Percentiles rank a stretch among this genome's conserved stretches.
Evolutionary conservation across 2,329 filamentous ascomycete genomes (phyloP).

Genomic region (Cladosporium sp.): DNA sequence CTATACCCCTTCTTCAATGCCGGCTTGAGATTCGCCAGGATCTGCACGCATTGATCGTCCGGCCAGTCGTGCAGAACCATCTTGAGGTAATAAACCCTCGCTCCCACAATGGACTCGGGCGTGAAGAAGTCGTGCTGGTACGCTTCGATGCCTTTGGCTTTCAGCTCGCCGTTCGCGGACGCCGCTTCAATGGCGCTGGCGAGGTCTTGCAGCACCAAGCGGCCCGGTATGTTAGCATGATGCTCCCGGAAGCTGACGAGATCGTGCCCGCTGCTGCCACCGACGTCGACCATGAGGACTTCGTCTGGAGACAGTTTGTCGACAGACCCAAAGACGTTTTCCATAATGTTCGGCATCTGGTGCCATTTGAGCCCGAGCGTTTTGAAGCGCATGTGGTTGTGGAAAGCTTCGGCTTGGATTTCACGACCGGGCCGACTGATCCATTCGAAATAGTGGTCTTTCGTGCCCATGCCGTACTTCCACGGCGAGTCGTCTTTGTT

Average conservation of each 20-base stretch:
- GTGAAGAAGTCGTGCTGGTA: slow-evolving; percentile 32
- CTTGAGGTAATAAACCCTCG: slow-evolving; percentile 17
- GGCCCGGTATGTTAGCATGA: slow-evolving; percentile 16
- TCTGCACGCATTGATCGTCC: slow-evolving; percentile 17
- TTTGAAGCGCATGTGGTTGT: slow-evolving; percentile 13
- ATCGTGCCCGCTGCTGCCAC: slow-evolving; percentile 24
- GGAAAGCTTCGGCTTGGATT: slow-evolving; percentile 1
- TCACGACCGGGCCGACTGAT: slow-evolving; percentile 1
- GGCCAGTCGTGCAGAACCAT: slow-evolving; percentile 22
- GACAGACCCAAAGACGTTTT: not conserved
- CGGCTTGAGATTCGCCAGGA: slow-evolving; percentile 16
- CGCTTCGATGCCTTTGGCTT: slow-evolving; percentile 15
- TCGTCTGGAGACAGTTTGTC: slow-evolving; percentile 8
- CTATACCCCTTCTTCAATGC: slow-evolving; percentile 18
- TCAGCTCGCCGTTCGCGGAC: slow-evolving; percentile 13
- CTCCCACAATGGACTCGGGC: slow-evolving; percentile 26
- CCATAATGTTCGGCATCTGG: slow-evolving; percentile 10
- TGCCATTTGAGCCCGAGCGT: slow-evolving; percentile 10
- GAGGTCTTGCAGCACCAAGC: slow-evolving; percentile 28
- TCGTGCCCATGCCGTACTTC: slow-evolving; percentile 1
- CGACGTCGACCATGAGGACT: slow-evolving; percentile 25
- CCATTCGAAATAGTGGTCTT: slow-evolving; percentile 8
- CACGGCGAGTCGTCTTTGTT: slow-evolving; percentile 4
- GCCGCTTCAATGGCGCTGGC: slow-evolving; percentile 8
- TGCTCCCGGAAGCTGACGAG: slow-evolving; percentile 17